These are phyloP conservation scores for Picocystis sp. DNA, from an alignment of 163 green algal genomes.

Conservation along the genomic window DNA sequence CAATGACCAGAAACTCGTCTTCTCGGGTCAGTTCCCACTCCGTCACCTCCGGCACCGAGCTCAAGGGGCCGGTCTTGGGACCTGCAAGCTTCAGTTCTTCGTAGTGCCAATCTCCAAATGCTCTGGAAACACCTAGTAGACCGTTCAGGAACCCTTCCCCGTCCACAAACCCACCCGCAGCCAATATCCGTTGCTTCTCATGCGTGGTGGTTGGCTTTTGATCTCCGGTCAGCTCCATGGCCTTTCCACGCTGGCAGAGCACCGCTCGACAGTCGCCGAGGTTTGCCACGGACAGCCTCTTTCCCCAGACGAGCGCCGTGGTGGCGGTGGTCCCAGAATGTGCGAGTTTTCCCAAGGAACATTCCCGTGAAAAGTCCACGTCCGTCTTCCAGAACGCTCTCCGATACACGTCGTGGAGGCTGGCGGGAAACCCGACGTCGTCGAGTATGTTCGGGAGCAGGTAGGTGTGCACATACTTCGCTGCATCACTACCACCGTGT, in stretches of 20 bases:
- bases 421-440: constrained; percentile 11
- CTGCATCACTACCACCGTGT: constrained; percentile 27
- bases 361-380: constrained; percentile 10
- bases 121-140: constrained; percentile 29
- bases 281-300: constrained; percentile 37
- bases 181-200: constrained; percentile 42
- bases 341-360: constrained; percentile 1
- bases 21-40: constrained; percentile 14
- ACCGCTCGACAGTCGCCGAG: constrained; percentile 65
- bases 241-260: constrained; percentile 33
- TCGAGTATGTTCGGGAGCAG: constrained; percentile 18
- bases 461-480: constrained; percentile 24
- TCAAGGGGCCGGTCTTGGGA: constrained; percentile 6
- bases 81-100: constrained; percentile 18
- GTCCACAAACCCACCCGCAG: constrained; percentile 25
- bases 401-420: constrained; percentile 18
- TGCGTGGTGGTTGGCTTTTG: constrained; percentile 34
- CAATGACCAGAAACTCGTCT: constrained; percentile 51
- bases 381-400: constrained; percentile 11
- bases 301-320: constrained; percentile 18
- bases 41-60: not conserved
- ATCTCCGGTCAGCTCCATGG: constrained; percentile 35
- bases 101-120: constrained; percentile 35
- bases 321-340: constrained; percentile 25
- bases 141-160: constrained; percentile 46